Evolutionary conservation across 805 yeast genomes (phyloP).

Genomic region (Cyberlindnera subsufficiens): DNA sequence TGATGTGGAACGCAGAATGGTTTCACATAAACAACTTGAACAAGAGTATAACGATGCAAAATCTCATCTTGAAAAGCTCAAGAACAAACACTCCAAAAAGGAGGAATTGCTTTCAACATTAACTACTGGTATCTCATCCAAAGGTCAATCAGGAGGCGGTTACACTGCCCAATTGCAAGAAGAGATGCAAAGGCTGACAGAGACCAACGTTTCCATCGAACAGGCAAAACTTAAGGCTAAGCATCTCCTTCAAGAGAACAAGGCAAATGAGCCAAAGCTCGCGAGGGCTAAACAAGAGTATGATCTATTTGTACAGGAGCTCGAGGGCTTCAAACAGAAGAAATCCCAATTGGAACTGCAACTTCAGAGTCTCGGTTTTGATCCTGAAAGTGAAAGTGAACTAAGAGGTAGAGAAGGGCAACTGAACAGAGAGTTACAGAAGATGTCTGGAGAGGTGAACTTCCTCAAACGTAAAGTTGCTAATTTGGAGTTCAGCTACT

Average conservation of each 20-base stretch:
- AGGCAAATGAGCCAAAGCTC: constrained; percentile 40
- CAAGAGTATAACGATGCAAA: constrained; percentile 39
- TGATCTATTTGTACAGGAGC: constrained; percentile 33
- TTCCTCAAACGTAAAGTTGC: constrained; percentile 57
- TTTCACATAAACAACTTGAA: constrained; percentile 36
- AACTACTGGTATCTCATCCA: constrained; percentile 84
- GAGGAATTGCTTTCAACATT: constrained; percentile 79
- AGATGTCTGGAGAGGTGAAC: constrained; percentile 43
- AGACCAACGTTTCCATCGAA: constrained; percentile 48
- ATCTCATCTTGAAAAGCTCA: constrained; percentile 36
- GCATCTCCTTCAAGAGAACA: constrained; percentile 49
- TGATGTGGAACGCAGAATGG: constrained; percentile 30
- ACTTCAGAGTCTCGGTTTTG: constrained; percentile 51
- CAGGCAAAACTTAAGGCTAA: constrained; percentile 53
- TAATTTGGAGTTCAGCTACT: constrained; percentile 69
- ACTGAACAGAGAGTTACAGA: constrained; percentile 39
- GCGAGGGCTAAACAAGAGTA: constrained; percentile 47
- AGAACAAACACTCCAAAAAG: constrained; percentile 45
- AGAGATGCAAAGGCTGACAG: constrained; percentile 49
- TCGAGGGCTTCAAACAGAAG: constrained; percentile 35
- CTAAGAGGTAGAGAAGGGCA: constrained; percentile 41
- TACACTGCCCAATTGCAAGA: constrained; percentile 66
- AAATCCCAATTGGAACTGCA: constrained; percentile 34
- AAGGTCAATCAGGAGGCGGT: constrained; percentile 71
- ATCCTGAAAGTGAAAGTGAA: constrained; percentile 37